Base-by-base conservation (phyloP, 768 basidiomycete genomes). In the Glaciozyma martinii region DNA sequence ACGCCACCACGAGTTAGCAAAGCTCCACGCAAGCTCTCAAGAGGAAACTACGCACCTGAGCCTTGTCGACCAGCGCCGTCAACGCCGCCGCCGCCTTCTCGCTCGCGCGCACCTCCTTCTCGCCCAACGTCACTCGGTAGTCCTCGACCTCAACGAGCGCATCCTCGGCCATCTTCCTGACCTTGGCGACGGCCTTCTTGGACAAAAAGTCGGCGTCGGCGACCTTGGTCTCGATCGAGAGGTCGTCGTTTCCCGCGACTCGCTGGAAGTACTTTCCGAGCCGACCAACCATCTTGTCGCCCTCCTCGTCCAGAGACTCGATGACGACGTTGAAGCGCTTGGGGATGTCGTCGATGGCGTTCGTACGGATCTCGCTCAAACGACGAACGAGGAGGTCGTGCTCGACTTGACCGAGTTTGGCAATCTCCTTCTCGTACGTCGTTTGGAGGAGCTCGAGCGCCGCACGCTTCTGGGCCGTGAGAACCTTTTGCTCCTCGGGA, bases 351-450 rank as follows among this genome's bases (percentile, higher is more conserved):
- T 58, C 53, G 15, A 64, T 18, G 1, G 71, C 71, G 16, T 60
- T 43, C 8, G n/a, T 6, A n/a, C 73, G 62, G 25, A 74, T 60
- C 40, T 59, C 56, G 49, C 40, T 54, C 18, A 74, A 56, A 13
- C 73, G 61, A 3, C 65, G 54, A 32, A 68, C 60, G 57, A 72
- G 65, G 6, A 72, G 65, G 3, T 50, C 50, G 12, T 66, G 64
- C 56, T 74, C 70, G 8, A 62, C 55, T 43, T 65, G 61, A 0
- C 71, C 73, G 43, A 72, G 71, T 12, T 61, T 57, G 40, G 67
- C 58, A 32, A 74, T 70, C 37, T 72, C 71, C 18, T 49, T 47
- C 59, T 72, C 70, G 66, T 70, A 74, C 29, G 68, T 30, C 25
- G 66, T 53, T 21, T 66, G 68, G 29, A 69, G 67, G n/a, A 59